Evolutionary conservation across 2,329 filamentous ascomycete genomes (phyloP).

Genomic region (Alternaria arborescens): DNA sequence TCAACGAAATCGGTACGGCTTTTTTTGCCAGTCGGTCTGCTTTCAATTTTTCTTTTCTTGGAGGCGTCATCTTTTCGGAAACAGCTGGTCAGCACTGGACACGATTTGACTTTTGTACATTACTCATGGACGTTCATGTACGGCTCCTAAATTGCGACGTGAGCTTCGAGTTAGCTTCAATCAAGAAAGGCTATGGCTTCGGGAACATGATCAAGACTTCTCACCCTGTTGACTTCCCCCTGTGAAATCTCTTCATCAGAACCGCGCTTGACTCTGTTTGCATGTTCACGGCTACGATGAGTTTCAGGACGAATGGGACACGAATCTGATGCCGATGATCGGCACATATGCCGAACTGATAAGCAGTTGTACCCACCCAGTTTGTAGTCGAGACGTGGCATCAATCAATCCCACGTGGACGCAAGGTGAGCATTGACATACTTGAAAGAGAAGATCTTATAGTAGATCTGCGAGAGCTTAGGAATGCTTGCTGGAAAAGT

Average conservation of each 20-base stretch:
- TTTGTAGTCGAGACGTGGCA: not conserved
- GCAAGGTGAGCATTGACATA: not conserved
- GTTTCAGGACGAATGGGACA: not conserved
- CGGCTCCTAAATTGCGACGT: constrained; percentile 23
- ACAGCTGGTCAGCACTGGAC: constrained; percentile 18
- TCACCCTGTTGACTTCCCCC: not conserved
- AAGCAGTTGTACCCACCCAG: not conserved
- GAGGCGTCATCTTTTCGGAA: constrained; percentile 25
- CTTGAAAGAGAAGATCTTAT: not conserved
- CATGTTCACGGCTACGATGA: not conserved
- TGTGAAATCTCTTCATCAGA: not conserved
- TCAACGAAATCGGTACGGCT: constrained; percentile 20
- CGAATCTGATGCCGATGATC: not conserved
- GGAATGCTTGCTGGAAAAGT: not conserved
- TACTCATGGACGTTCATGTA: constrained; percentile 24
- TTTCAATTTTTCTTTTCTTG: constrained; percentile 25
- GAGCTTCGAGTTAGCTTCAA: constrained; percentile 28
- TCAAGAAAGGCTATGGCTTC: constrained; percentile 21
- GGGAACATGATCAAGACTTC: not conserved
- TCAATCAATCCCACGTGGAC: not conserved
- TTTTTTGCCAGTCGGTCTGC: constrained; percentile 19
- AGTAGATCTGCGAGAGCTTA: not conserved
- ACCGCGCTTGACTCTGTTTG: not conserved
- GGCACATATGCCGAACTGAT: not conserved
- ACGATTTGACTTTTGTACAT: constrained; percentile 34